Evolutionary conservation across 768 basidiomycete genomes (phyloP).

Genomic region (Lentinula raphanica): DNA sequence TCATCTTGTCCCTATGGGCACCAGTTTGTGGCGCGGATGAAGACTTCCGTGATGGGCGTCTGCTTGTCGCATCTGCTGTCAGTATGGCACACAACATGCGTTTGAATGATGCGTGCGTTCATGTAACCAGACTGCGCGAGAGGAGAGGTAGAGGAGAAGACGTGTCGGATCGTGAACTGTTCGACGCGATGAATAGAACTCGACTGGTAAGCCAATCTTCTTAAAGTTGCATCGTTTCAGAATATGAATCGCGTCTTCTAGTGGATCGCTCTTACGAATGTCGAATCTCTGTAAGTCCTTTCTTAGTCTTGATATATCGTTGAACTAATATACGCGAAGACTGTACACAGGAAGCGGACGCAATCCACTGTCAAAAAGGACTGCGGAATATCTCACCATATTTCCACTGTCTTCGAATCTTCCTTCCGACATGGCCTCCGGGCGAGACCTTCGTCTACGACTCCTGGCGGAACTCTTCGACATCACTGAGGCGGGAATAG

Average conservation of each 20-base stretch:
- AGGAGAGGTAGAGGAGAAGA: constrained; percentile 16
- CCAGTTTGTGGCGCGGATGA: constrained; percentile 23
- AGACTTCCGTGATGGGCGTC: not conserved
- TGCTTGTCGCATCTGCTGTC: constrained; percentile 21
- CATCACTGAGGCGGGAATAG: constrained; percentile 21
- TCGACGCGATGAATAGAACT: constrained; percentile 29
- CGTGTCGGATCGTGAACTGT: constrained; percentile 19
- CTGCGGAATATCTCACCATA: constrained; percentile 17
- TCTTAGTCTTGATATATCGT: not conserved
- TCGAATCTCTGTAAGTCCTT: constrained; percentile 29
- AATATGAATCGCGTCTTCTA: constrained; percentile 13
- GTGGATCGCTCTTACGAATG: constrained; percentile 29
- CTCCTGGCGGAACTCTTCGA: constrained; percentile 26
- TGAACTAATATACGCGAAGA: constrained; percentile 14
- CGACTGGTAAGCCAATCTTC: constrained; percentile 25
- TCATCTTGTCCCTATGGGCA: constrained; percentile 35
- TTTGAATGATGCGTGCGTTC: constrained; percentile 29
- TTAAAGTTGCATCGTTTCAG: not conserved
- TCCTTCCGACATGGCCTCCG: constrained; percentile 15
- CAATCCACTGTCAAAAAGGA: constrained; percentile 28
- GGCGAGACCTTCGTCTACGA: constrained; percentile 28
- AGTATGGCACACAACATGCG: constrained; percentile 40
- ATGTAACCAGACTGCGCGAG: constrained; percentile 21
- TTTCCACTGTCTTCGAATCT: constrained; percentile 25
- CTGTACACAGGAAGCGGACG: constrained; percentile 33